Base-by-base conservation (phyloP, 2,329 filamentous ascomycete genomes). In the Botryotinia narcissicola region DNA sequence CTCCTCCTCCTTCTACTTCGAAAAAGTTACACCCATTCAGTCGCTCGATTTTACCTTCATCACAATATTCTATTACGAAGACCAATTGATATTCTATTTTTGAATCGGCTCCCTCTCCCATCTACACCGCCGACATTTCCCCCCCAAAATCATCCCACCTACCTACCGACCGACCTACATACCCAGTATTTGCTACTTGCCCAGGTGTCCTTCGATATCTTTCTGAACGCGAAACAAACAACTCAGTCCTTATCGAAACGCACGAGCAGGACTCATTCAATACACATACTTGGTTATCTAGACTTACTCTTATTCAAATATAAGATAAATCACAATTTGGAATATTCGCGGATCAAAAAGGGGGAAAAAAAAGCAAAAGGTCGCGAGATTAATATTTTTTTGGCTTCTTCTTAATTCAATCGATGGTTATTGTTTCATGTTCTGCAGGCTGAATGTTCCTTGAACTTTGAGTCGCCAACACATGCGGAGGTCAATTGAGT, bases 401-500 rank as follows among this genome's bases (percentile, higher is more conserved):
- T 73, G 70, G 76, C 57, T 75, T 76, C 71, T 76, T 76, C 73
- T 75, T 74, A 76, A 22, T 74, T 74, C 63, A 44, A 74, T 74
- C 61, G 69, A 76, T 74, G 71, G 61, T 77, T 74, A 73, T 69
- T 76, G 79, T 80, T 80, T 80, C 79, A 80, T 74, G 75, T 78
- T 71, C 77, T 78, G 78, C 78, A 75, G 73, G 72, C 76, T 78
- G 72, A 76, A 75, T 66, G 74, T 78, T 77, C 76, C 76, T 76
- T 76, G 75, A 76, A 63, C 72, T 77, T 79, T 76, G 75, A 79
- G 76, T 78, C 75, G 77, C 78, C 79, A 78, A 75, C 78, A 79
- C 74, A 78, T 79, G 76, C 75, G 57, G 75, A 79, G 75, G 70
- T 74, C 75, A 78, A 76, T 78, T 77, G 75, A 75, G 67, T 76